These are phyloP conservation scores for Candida caryicola DNA, from an alignment of 805 yeast species.

Conservation along the genomic window DNA sequence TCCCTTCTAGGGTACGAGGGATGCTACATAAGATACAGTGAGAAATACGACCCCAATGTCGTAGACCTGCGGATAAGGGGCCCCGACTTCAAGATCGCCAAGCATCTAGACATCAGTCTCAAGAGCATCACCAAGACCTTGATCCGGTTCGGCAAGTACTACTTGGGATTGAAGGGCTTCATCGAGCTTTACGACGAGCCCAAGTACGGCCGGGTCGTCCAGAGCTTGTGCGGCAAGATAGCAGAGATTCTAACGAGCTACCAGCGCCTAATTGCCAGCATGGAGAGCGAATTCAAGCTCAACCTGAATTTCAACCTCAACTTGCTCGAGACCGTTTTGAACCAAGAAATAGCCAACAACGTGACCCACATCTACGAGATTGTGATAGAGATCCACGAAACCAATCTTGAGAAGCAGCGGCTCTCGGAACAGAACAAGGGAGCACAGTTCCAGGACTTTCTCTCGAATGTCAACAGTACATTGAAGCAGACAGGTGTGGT, in stretches of 20 bases:
- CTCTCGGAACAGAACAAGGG: constrained; percentile 14
- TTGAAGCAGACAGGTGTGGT: constrained; percentile 42
- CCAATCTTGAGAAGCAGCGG: constrained; percentile 36
- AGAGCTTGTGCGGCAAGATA: constrained; percentile 65
- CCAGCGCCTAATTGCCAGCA: constrained; percentile 30
- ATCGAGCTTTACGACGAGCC: constrained; percentile 55
- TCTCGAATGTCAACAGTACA: constrained; percentile 40
- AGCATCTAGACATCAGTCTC: constrained; percentile 68
- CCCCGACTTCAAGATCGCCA: constrained; percentile 73
- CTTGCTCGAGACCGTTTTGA: constrained; percentile 44
- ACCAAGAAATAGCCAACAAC: constrained; percentile 23
- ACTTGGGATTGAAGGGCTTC: constrained; percentile 56
- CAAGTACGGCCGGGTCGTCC: constrained; percentile 67
- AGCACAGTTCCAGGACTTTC: constrained; percentile 29
- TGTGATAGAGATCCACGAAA: constrained; percentile 48
- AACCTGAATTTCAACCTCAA: constrained; percentile 57
- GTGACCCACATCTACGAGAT: constrained; percentile 60
- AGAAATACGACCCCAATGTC: constrained; percentile 50
- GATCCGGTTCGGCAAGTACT: constrained; percentile 61
- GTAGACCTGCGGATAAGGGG: constrained; percentile 50
- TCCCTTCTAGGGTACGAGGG: constrained; percentile 78
- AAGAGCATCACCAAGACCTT: constrained; percentile 66
- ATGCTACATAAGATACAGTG: constrained; percentile 64
- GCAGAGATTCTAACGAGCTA: constrained; percentile 22
- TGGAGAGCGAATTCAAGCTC: constrained; percentile 54